Evolutionary conservation across 108 stramenopile species (phyloP).

Genomic region (Discostella stelligeroides): DNA sequence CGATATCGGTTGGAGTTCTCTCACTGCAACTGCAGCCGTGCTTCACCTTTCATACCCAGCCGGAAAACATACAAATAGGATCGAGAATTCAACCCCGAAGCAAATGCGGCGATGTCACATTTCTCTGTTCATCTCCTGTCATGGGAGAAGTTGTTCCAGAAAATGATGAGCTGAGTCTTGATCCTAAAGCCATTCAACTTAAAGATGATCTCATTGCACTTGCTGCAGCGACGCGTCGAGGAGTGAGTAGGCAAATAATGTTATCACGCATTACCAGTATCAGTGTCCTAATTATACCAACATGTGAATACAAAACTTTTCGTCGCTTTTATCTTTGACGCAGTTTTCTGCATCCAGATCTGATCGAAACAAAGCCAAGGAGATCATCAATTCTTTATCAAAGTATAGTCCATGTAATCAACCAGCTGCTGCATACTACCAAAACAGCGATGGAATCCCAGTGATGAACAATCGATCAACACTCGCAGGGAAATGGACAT

Average conservation of each 20-base stretch:
- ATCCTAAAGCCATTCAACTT: slow-evolving; percentile 3
- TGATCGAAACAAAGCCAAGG: slow-evolving; percentile 43
- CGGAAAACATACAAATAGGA: background rate
- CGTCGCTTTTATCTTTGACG: background rate
- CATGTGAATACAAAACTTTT: background rate
- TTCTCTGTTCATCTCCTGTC: background rate
- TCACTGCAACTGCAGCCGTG: background rate
- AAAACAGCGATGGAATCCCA: slow-evolving; percentile 6
- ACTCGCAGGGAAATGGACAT: slow-evolving; percentile 77
- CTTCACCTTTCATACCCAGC: background rate
- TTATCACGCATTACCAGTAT: background rate
- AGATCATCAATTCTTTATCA: slow-evolving; percentile 52
- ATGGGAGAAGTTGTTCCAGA: background rate
- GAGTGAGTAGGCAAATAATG: slow-evolving; percentile 6
- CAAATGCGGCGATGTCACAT: background rate
- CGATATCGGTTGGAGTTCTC: background rate
- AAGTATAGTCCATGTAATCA: slow-evolving; percentile 53
- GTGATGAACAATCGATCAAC: slow-evolving; percentile 5
- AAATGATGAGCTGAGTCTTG: background rate
- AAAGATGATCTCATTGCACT: slow-evolving; percentile 44
- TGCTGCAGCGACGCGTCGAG: slow-evolving; percentile 34
- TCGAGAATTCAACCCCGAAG: background rate
- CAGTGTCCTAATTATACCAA: background rate
- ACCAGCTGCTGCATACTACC: slow-evolving; percentile 69
- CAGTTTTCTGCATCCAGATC: slow-evolving; percentile 54